Base-by-base conservation (phyloP, 208 protist species). In the Pavlovales sp. region DNA sequence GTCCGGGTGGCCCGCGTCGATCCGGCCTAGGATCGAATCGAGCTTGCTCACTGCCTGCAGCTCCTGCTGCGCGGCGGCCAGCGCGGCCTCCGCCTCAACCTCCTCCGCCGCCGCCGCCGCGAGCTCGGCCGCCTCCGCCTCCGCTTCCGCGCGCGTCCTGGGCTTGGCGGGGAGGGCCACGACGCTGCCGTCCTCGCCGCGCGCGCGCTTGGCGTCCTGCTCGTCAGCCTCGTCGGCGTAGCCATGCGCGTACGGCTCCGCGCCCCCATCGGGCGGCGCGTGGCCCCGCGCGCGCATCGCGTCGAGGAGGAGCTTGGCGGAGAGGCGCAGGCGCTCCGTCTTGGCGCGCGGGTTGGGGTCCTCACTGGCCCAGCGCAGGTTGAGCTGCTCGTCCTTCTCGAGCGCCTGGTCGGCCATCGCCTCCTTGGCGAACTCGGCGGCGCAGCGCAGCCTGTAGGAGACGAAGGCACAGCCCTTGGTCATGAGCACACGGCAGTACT, bases 381-480 rank as follows among this genome's bases (percentile, higher is more conserved):
- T 87, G 67, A 87, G 32, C 83, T 87, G 83, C 71, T 87, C 83
- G 41, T 87, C 67, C n/a, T 79, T 1, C 22, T 87, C 83, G 40
- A 87, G 83, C 57, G 83, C 18, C 71, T 87, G 83, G 37, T 87
- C 83, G 4, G 32, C 71, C 83, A 87, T 87, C 39, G 83, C 83
- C 71, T 78, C 82, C 82, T 86, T 86, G 28, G 82, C 82, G 39
- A 86, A 86, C 82, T 86, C 82, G 30, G 82, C 82, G 8, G 82
- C 30, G 38, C 34, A 10, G 14, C 82, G 82, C 66, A 77, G 26
- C 22, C 5, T 39, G 82, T 86, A 86, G 20, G 82, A 37, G 66
- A 86, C 66, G 57, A 86, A 86, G 11, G 57, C 82, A 38, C 44
- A 78, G 37, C 82, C 82, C 40, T 86, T 86, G 5, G 11, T 28